A percentile compares a stretch with the other conserved stretches of the same genome.
phyloP scores from a whole-genome alignment of 2,329 filamentous ascomycete species.

The Aspergillus ruber region DNA sequence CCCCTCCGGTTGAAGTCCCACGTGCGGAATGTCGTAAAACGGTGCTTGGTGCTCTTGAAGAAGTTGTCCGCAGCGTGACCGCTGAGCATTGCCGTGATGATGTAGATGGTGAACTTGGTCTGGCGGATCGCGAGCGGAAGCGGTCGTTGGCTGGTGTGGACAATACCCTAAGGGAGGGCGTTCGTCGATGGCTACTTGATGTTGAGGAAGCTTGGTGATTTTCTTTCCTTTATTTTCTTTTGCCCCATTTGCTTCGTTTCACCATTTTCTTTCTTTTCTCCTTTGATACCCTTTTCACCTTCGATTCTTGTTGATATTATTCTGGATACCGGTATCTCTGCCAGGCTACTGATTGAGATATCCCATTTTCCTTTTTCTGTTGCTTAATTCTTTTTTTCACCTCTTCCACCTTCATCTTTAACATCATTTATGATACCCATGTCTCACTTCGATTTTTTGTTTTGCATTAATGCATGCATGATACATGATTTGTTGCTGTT shows the following conservation, averaged over 20 bases:
- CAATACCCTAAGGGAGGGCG: conserved; percentile 51
- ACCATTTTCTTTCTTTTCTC: conserved; percentile 3
- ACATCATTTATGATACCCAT: conserved; percentile 18
- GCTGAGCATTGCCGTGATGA: conserved; percentile 41
- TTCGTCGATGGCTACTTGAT: conserved; percentile 50
- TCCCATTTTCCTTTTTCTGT: conserved; percentile 1
- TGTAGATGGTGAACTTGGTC: conserved; percentile 22
- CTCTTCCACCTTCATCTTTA: neutral
- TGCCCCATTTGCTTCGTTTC: neutral
- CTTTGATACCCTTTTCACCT: conserved; percentile 6
- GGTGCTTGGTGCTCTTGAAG: conserved; percentile 51
- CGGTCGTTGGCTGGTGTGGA: conserved; percentile 32
- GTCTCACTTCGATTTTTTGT: conserved; percentile 10
- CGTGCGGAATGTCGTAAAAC: conserved; percentile 48
- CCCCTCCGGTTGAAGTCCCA: conserved; percentile 39
- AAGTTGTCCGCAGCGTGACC: conserved; percentile 51
- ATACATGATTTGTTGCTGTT: conserved; percentile 1
- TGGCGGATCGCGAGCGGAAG: conserved; percentile 29
- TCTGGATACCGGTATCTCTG: neutral
- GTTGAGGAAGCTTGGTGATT: conserved; percentile 40
- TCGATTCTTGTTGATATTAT: conserved; percentile 2
- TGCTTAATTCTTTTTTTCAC: neutral
- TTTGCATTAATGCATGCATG: conserved; percentile 7
- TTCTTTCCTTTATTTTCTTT: neutral
- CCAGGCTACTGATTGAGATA: neutral